Conservation (phyloP, 2,329 filamentous ascomycete species). For the Truncatella angustata region DNA sequence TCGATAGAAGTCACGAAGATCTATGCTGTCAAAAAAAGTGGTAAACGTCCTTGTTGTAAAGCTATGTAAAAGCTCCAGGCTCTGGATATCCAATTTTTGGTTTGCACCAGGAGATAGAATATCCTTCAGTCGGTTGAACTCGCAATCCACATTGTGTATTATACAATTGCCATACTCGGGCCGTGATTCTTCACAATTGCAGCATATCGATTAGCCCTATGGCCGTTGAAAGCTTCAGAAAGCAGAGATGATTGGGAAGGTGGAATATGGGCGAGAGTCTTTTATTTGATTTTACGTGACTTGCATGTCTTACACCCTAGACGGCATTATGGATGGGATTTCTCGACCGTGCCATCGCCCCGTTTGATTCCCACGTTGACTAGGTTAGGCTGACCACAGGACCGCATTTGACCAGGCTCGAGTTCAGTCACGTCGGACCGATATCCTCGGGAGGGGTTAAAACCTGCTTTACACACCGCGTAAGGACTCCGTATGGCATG, state of each 20-base stretch:
- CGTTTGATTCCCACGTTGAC: neutral
- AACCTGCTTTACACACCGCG: too few relatives aligned
- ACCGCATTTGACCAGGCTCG: neutral
- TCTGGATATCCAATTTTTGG: slow-evolving; percentile 22
- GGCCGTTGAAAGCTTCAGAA: neutral
- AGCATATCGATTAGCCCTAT: neutral
- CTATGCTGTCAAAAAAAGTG: slow-evolving; percentile 29
- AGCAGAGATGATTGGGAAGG: too few relatives aligned
- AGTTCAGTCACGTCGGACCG: neutral
- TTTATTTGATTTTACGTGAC: slow-evolving; percentile 15
- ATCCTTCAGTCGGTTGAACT: slow-evolving; percentile 8
- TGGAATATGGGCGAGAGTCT: neutral
- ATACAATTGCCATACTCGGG: slow-evolving; percentile 16
- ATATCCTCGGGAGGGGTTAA: slow-evolving; percentile 1
- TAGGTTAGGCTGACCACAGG: neutral
- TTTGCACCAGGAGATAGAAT: neutral
- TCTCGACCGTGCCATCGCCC: neutral
- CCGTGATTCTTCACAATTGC: slow-evolving; percentile 18
- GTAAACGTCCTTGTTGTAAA: slow-evolving; percentile 34
- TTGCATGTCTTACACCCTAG: slow-evolving; percentile 16
- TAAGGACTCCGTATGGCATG: too few relatives aligned
- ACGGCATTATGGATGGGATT: neutral
- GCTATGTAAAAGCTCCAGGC: slow-evolving; percentile 38
- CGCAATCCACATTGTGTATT: slow-evolving; percentile 16
- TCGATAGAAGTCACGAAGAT: slow-evolving; percentile 32